phyloP scores from a whole-genome alignment of 2,329 filamentous ascomycete genomes.

The Xylaria sp. region DNA sequence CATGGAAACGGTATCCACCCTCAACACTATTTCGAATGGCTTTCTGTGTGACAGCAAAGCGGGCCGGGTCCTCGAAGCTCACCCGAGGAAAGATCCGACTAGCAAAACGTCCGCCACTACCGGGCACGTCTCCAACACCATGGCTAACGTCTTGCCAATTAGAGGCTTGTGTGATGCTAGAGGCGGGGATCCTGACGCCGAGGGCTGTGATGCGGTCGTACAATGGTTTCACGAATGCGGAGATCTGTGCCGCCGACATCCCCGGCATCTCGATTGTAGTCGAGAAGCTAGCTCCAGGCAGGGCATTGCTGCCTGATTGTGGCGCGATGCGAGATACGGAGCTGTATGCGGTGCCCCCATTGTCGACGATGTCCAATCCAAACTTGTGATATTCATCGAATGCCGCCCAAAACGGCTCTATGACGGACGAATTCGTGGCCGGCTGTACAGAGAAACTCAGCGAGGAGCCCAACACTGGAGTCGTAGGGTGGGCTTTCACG shows the following conservation, averaged over 20 bases:
- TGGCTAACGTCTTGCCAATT: conserved; percentile 38
- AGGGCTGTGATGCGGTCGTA: conserved; percentile 41
- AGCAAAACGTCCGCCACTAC: conserved; percentile 39
- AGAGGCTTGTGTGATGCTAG: conserved; percentile 35
- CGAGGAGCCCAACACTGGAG: conserved; percentile 31
- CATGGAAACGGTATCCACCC: conserved; percentile 44
- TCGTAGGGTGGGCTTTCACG: conserved; percentile 39
- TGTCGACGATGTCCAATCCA: conserved; percentile 43
- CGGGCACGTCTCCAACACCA: conserved; percentile 38
- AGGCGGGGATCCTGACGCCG: conserved; percentile 39
- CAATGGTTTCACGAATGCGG: conserved; percentile 43
- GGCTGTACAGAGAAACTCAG: conserved; percentile 31
- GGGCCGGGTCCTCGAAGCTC: conserved; percentile 31
- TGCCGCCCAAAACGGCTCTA: conserved; percentile 41
- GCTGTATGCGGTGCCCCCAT: conserved; percentile 45
- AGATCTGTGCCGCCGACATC: conserved; percentile 33
- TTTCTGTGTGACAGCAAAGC: conserved; percentile 36
- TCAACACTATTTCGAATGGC: conserved; percentile 47
- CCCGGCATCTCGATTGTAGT: conserved; percentile 44
- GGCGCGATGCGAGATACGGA: conserved; percentile 36
- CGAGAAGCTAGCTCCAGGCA: conserved; percentile 40
- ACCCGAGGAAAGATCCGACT: conserved; percentile 43
- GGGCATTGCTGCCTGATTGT: conserved; percentile 25
- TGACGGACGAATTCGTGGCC: conserved; percentile 12
- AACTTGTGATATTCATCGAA: conserved; percentile 44